Evolutionary conservation across 2,329 filamentous ascomycete genomes (phyloP).

Genomic region (Apiospora marii): DNA sequence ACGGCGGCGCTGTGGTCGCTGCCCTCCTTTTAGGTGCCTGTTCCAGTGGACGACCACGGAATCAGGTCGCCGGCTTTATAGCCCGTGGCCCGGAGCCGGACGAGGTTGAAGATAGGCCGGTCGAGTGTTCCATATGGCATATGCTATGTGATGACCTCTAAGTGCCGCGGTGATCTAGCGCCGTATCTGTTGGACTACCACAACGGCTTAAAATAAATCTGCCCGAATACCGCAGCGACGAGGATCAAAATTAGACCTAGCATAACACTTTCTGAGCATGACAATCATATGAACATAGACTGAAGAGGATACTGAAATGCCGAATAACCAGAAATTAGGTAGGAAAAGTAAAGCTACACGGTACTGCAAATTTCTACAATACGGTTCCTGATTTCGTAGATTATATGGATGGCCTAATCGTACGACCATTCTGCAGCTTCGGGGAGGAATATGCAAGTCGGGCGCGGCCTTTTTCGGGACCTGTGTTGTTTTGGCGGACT

Average conservation of each 20-base stretch:
- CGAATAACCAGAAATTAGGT: not conserved
- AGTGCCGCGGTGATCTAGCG: conserved; percentile 8
- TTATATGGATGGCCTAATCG: conserved; percentile 3
- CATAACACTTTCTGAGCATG: not conserved
- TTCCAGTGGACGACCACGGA: conserved; percentile 9
- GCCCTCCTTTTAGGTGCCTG: too few species aligned
- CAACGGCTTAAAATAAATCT: conserved; percentile 7
- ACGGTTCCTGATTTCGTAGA: not conserved
- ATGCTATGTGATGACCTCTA: conserved; percentile 3
- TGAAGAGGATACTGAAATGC: not conserved
- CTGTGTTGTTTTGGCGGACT: too few species aligned
- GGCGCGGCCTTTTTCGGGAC: too few species aligned
- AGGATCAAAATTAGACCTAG: conserved; percentile 1
- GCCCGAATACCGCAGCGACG: not conserved
- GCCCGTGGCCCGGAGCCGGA: not conserved
- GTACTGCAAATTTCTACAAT: not conserved
- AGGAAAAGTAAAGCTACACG: not conserved
- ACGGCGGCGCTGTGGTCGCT: too few species aligned
- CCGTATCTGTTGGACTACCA: not conserved
- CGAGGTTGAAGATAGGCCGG: conserved; percentile 2
- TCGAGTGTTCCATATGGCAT: not conserved
- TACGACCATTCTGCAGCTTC: conserved; percentile 2
- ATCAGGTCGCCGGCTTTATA: not conserved
- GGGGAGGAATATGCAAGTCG: conserved; percentile 12
- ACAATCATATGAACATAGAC: not conserved